Evolutionary conservation across 352 stramenopile genomes (phyloP).

Genomic region (Phytophthora vignae): DNA sequence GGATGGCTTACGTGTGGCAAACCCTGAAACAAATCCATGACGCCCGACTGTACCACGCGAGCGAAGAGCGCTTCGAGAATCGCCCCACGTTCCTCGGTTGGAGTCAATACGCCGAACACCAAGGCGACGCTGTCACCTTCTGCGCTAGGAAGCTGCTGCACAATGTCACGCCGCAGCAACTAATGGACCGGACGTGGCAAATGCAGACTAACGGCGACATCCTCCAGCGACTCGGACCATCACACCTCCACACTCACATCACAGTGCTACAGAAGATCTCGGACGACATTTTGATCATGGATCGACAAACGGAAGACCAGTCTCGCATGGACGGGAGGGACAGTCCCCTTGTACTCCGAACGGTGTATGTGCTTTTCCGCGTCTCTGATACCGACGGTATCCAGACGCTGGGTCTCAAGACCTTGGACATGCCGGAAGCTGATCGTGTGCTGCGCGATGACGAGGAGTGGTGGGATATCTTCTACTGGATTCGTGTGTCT

Average conservation of each 20-base stretch:
- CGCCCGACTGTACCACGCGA: constrained; percentile 29
- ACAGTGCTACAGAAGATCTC: constrained; percentile 36
- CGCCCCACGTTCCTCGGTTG: constrained; percentile 53
- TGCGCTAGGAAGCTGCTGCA: constrained; percentile 38
- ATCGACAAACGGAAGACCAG: constrained; percentile 32
- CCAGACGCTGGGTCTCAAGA: constrained; percentile 42
- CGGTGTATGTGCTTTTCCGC: constrained; percentile 42
- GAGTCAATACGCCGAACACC: constrained; percentile 40
- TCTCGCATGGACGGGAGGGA: background rate
- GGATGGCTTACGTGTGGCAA: constrained; percentile 20
- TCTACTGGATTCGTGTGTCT: constrained; percentile 46
- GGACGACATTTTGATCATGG: constrained; percentile 40
- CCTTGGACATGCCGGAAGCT: constrained; percentile 33
- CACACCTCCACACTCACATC: constrained; percentile 29
- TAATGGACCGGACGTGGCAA: constrained; percentile 37
- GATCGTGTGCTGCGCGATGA: constrained; percentile 17
- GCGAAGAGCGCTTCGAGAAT: constrained; percentile 23
- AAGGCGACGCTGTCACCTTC: constrained; percentile 42
- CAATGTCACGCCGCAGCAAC: constrained; percentile 18
- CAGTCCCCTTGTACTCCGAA: constrained; percentile 25
- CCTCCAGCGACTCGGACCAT: constrained; percentile 30
- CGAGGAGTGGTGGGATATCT: constrained; percentile 48
- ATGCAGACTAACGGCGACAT: constrained; percentile 30
- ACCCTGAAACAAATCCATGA: constrained; percentile 26
- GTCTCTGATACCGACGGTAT: constrained; percentile 7